These are phyloP conservation scores for Farysia itapuensis DNA, from an alignment of 1,284 basidiomycete species.

Conservation along the genomic window DNA sequence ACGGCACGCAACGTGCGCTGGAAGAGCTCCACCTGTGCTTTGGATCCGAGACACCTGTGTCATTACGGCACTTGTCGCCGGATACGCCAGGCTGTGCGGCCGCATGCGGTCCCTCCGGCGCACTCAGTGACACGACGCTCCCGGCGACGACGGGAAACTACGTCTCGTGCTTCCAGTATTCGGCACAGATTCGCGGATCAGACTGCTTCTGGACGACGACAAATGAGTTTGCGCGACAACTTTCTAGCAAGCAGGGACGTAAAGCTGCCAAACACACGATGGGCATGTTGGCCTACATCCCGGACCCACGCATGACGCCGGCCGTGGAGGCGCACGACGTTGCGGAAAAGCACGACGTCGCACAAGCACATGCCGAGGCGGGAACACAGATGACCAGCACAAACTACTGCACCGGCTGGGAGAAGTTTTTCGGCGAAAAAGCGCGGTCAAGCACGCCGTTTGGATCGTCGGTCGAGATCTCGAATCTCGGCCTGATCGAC, in stretches of 20 bases:
- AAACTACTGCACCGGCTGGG: slow-evolving; percentile 14
- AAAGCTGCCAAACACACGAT: slow-evolving; percentile 4
- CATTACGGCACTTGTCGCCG: slow-evolving; percentile 4
- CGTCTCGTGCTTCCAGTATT: slow-evolving; percentile 4
- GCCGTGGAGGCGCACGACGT: not conserved
- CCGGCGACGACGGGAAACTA: slow-evolving; percentile 13
- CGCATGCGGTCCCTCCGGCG: not conserved
- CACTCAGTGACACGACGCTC: not conserved
- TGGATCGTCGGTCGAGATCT: slow-evolving; percentile 6
- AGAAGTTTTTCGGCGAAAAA: slow-evolving; percentile 11
- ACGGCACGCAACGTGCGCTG: not conserved
- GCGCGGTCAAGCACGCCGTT: not conserved
- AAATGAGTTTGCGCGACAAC: slow-evolving; percentile 1
- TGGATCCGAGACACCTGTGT: slow-evolving; percentile 11
- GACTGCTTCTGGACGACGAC: slow-evolving; percentile 4
- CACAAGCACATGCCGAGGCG: no score
- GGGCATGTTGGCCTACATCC: slow-evolving; percentile 11
- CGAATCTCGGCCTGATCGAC: slow-evolving; percentile 14
- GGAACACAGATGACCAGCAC: no score
- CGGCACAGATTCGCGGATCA: not conserved
- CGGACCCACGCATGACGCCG: slow-evolving; percentile 15
- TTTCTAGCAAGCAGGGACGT: not conserved
- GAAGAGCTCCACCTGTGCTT: slow-evolving; percentile 1
- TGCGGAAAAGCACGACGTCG: not conserved
- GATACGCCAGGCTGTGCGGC: not conserved